Conservation (phyloP, 352 stramenopile genomes). For the Pythium sukuiense region DNA sequence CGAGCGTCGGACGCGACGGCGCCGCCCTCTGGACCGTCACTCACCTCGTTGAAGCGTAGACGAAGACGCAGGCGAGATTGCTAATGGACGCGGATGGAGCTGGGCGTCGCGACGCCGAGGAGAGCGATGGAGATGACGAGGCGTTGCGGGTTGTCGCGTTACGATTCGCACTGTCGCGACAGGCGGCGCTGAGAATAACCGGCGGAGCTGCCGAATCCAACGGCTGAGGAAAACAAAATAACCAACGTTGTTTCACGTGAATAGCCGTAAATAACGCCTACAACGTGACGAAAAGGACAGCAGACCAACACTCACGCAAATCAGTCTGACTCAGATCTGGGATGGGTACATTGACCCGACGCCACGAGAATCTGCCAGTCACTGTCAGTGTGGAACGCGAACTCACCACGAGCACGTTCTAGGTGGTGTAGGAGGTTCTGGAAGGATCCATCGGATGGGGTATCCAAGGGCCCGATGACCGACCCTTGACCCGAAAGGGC, state of each 20-base stretch:
- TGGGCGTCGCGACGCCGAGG: neutral
- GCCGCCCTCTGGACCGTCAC: conserved; percentile 3
- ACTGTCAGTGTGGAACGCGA: neutral
- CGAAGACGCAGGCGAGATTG: neutral
- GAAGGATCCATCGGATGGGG: neutral
- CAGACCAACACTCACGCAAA: conserved; percentile 20
- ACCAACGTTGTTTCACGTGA: conserved; percentile 11
- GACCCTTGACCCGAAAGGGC: too few species aligned
- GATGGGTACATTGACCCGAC: neutral
- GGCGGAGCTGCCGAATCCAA: conserved; percentile 3
- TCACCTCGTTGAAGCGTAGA: conserved; percentile 1
- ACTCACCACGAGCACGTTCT: neutral
- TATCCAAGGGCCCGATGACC: too few species aligned
- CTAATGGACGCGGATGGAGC: neutral
- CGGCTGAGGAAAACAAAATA: neutral
- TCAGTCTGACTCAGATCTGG: conserved; percentile 15
- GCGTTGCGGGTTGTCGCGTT: conserved; percentile 2
- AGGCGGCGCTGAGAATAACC: neutral
- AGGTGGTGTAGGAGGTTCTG: neutral
- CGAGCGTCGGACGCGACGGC: neutral
- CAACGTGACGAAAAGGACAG: neutral
- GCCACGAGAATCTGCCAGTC: neutral
- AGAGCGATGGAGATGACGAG: conserved; percentile 7
- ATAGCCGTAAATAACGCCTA: conserved; percentile 14
- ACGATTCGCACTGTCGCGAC: conserved; percentile 2